These are phyloP conservation scores for Ascochyta rabiei DNA, from an alignment of 2,329 filamentous ascomycete species.

Conservation along the genomic window DNA sequence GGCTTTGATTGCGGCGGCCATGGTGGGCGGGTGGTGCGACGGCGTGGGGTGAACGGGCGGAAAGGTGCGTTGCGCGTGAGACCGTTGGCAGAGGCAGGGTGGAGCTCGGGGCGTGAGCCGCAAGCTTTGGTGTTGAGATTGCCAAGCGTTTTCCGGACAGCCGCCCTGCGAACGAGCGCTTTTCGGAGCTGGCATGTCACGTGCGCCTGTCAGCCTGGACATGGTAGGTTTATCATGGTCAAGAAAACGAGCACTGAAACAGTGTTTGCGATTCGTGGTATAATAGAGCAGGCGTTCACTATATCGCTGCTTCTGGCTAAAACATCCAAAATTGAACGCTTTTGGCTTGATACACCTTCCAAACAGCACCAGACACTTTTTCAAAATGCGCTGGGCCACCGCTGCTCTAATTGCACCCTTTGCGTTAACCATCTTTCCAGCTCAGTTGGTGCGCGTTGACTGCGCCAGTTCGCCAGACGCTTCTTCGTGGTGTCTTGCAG, in stretches of 20 bases:
- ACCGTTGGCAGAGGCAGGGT: background rate
- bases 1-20: conserved; percentile 61
- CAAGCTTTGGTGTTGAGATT: conserved; percentile 14
- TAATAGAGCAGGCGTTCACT: background rate
- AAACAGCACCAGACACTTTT: background rate
- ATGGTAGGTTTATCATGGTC: background rate
- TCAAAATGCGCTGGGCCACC: background rate
- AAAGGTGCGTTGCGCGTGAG: conserved; percentile 8
- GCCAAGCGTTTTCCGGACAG: conserved; percentile 7
- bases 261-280: background rate
- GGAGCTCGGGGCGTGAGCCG: conserved; percentile 9
- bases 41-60: conserved; percentile 7
- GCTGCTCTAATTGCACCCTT: background rate
- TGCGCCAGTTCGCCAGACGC: background rate
- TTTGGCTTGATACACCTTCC: conserved; percentile 3
- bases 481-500: background rate
- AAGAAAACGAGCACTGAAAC: background rate
- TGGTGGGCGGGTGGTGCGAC: conserved; percentile 34
- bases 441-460: background rate
- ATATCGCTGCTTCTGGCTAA: conserved; percentile 4
- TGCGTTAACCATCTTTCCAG: background rate
- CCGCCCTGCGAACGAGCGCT: conserved; percentile 4
- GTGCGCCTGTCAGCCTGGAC: conserved; percentile 7
- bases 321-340: conserved; percentile 4
- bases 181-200: conserved; percentile 18